Base-by-base conservation (phyloP, 164 flowering plant species). In the Cinnamomum micranthum region DNA sequence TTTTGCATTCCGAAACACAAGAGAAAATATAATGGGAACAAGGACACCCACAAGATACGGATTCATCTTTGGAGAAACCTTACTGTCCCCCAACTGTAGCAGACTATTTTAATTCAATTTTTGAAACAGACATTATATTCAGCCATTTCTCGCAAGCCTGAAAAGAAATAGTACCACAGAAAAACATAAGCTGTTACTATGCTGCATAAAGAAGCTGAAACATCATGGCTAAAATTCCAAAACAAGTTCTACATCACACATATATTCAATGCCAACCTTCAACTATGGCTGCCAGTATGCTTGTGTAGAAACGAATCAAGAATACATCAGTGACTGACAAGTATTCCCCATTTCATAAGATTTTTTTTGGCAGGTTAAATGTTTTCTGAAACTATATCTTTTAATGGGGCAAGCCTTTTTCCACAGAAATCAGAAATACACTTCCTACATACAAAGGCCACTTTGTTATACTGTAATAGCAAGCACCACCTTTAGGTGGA, bases 41-140 rank as follows among this genome's bases (percentile, higher is more conserved):
- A 95, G 73, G 52, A 84, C 68, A n/a, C 97, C 98, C 73, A 90
- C 81, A 50, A 89, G 22, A 81, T 91, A 95, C 1, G 86, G 78
- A 80, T 76, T 83, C 99, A 93, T 95, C 73, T 76, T 73, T 52
- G 47, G 25, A 23, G 1, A 20, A 23, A 20, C 55, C n/a, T 69
- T n/a, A 69, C 17, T 20, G 14, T 58, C 55, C 28, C 47, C 78
- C 25, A n/a, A 28, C 22, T 35, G 65, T 35, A 55, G 74, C 68
- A 63, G 71, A 69, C 65, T 63, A 60, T 60, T 59, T 69, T 23
- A 59, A 55, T 35, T 55, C 47, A n/a, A 69, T 20, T 69, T 71
- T 68, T 52, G 59, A 52, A 50, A 25, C 27, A 24, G 1, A 72
- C 17, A 31, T 15, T 5, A 25, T 71, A 58, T 13, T 52, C 6